A percentile compares a stretch with the other conserved stretches of the same genome.
Conservation (phyloP, 2,329 filamentous ascomycete species). For the Fusarium udum region DNA sequence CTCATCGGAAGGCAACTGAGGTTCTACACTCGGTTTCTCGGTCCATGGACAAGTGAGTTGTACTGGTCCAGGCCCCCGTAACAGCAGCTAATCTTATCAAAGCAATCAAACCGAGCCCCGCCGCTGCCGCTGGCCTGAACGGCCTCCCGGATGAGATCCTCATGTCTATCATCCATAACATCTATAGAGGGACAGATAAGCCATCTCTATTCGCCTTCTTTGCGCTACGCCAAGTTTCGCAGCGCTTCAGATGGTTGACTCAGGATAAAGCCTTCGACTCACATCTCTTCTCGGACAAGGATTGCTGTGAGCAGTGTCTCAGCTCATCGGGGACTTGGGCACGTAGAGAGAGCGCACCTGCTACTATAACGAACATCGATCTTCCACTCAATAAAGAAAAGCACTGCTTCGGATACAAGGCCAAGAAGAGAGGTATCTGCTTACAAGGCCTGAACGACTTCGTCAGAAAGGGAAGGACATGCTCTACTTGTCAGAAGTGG, state of each 20-base stretch:
- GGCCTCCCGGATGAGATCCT: background rate
- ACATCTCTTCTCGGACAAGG: background rate
- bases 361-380: background rate
- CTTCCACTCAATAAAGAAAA: background rate
- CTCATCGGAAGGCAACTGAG: background rate
- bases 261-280: background rate
- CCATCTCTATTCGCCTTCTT: background rate
- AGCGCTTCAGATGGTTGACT: background rate
- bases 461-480: background rate
- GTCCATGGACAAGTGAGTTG: background rate
- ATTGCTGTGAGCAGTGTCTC: background rate
- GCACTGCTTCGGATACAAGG: background rate
- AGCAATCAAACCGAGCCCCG: background rate
- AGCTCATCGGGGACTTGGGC: accelerated
- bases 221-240: background rate
- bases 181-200: background rate
- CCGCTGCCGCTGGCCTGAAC: background rate
- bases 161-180: accelerated
- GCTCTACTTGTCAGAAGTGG: background rate
- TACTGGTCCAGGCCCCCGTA: accelerated
- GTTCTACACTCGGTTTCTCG: background rate
- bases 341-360: accelerated
- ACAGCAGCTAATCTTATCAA: background rate
- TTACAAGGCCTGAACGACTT: background rate
- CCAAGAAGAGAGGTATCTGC: background rate